phyloP scores from a whole-genome alignment of 139 green algal species.

The Coelastrella sp. region DNA sequence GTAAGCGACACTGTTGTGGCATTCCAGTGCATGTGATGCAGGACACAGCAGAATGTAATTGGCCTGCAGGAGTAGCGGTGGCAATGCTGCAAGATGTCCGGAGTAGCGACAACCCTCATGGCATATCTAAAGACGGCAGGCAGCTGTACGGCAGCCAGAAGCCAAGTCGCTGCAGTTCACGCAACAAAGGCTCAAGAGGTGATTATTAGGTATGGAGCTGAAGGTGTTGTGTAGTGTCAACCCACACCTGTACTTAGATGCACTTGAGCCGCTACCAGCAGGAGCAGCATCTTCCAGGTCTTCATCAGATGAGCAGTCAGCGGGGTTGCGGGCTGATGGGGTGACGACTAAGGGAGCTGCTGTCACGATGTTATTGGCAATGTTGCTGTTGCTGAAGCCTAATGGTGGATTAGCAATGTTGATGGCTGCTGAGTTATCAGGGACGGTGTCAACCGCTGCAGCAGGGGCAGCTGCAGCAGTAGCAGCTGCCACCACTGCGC shows the following conservation, averaged over 20 bases:
- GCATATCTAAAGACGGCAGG: too few species aligned
- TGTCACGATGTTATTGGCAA: constrained; percentile 33
- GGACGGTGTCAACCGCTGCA: neutral
- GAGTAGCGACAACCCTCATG: too few species aligned
- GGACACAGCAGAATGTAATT: neutral
- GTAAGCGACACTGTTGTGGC: neutral
- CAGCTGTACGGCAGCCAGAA: too few species aligned
- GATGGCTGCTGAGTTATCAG: neutral
- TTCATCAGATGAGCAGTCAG: constrained; percentile 30
- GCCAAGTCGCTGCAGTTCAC: too few species aligned
- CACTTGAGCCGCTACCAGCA: neutral
- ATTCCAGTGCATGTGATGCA: neutral
- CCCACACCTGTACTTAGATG: neutral
- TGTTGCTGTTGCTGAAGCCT: neutral
- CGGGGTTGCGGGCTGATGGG: neutral
- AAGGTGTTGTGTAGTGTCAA: too few species aligned
- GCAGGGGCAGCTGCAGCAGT: neutral
- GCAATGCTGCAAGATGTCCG: too few species aligned
- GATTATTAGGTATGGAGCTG: too few species aligned
- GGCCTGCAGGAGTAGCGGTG: too few species aligned
- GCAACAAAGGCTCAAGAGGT: too few species aligned
- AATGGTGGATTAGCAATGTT: constrained; percentile 11
- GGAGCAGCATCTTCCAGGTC: neutral
- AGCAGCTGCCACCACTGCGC: constrained; percentile 1
- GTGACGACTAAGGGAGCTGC: neutral